phyloP scores from a whole-genome alignment of 305 asterid genomes.

The Solanum chacoense region DNA sequence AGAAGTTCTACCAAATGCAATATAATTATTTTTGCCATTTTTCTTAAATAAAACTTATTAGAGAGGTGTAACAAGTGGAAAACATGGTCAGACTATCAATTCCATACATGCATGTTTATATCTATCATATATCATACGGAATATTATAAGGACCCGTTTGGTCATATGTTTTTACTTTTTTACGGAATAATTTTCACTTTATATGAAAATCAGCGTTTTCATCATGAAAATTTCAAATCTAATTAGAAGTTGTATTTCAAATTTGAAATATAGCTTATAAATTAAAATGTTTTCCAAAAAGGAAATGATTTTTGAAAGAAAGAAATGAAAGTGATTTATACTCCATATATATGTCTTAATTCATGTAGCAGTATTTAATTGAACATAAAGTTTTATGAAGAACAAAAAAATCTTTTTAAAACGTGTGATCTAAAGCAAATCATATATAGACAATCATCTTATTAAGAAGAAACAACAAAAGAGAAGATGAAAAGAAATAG shows the following conservation, averaged over 20 bases:
- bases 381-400: fast-evolving
- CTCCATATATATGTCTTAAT: not conserved
- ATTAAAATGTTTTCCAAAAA: not conserved
- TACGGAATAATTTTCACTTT: not conserved
- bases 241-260: not conserved
- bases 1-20: not conserved
- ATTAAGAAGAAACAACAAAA: not conserved
- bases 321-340: not conserved
- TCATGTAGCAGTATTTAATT: not conserved
- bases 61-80: not conserved
- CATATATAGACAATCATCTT: not conserved
- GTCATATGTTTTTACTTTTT: not conserved
- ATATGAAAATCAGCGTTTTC: not conserved
- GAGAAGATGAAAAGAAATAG: not conserved
- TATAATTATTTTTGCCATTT: not conserved
- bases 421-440: not conserved
- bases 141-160: not conserved
- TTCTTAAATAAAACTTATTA: not conserved
- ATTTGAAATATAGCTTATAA: not conserved
- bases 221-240: not conserved
- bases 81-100: not conserved
- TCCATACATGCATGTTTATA: not conserved
- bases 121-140: not conserved
- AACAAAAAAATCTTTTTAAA: not conserved
- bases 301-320: not conserved